Percentiles rank a stretch among this genome's conserved stretches.
Evolutionary conservation across 768 basidiomycete species (phyloP).

Genomic region (Calocybe cyanea): DNA sequence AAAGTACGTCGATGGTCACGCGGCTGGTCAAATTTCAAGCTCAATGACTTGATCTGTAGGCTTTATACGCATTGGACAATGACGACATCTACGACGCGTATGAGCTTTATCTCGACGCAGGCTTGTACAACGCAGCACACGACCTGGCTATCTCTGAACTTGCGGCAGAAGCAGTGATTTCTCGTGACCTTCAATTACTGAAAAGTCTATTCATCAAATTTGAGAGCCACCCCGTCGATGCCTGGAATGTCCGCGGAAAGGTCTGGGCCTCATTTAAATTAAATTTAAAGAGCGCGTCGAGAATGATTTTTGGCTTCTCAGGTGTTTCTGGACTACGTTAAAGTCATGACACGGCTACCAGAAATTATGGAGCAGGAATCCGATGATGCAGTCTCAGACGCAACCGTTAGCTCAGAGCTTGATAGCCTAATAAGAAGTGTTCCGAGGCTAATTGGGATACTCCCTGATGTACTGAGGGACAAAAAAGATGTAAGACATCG

Average conservation of each 20-base stretch:
- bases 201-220: slow-evolving; percentile 68
- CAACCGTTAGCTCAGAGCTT: slow-evolving; percentile 45
- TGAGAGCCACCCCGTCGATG: slow-evolving; percentile 52
- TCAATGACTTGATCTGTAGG: slow-evolving; percentile 38
- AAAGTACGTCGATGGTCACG: slow-evolving; percentile 46
- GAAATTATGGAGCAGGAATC: slow-evolving; percentile 40
- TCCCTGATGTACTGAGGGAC: slow-evolving; percentile 66
- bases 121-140: slow-evolving; percentile 71
- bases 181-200: slow-evolving; percentile 60
- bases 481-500: slow-evolving; percentile 58
- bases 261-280: slow-evolving; percentile 33
- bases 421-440: slow-evolving; percentile 57
- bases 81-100: slow-evolving; percentile 73
- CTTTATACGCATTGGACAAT: slow-evolving; percentile 55
- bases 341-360: slow-evolving; percentile 58
- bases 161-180: slow-evolving; percentile 82
- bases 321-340: slow-evolving; percentile 71
- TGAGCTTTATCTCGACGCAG: slow-evolving; percentile 69
- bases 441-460: slow-evolving; percentile 60
- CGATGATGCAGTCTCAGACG: slow-evolving; percentile 42
- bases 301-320: slow-evolving; percentile 21
- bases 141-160: slow-evolving; percentile 82
- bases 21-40: not conserved
- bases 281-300: slow-evolving; percentile 6
- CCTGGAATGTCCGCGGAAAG: slow-evolving; percentile 85